Percentiles rank a stretch among this genome's conserved stretches.
phyloP scores from a whole-genome alignment of 177 flowering plant species.

The Tripterygium wilfordii region DNA sequence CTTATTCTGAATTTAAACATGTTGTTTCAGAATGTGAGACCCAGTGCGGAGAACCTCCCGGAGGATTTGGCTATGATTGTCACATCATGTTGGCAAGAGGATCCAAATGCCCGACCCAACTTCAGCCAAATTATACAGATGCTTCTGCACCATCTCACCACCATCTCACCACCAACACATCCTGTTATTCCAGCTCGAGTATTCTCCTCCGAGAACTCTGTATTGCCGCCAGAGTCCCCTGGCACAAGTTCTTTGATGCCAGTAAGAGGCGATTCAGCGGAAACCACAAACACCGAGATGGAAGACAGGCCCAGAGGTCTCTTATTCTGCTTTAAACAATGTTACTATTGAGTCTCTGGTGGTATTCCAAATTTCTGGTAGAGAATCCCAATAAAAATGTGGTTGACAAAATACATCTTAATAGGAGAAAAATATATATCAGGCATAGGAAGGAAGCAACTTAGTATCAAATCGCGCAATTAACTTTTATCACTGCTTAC shows the following conservation, averaged over 20 bases:
- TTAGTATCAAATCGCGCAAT: too few relatives aligned
- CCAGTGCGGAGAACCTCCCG: conserved; percentile 59
- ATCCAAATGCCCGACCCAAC: conserved; percentile 63
- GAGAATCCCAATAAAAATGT: conserved; percentile 6
- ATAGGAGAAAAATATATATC: background rate
- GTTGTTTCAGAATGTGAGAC: conserved; percentile 57
- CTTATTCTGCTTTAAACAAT: conserved; percentile 56
- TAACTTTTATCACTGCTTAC: too few relatives aligned
- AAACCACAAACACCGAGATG: conserved; percentile 19
- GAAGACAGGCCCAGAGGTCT: conserved; percentile 37
- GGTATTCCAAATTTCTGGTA: background rate
- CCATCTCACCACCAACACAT: conserved; percentile 22
- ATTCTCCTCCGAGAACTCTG: conserved; percentile 23
- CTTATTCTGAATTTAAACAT: too few relatives aligned
- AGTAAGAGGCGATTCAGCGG: conserved; percentile 31
- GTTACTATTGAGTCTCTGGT: conserved; percentile 29
- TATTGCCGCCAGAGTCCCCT: conserved; percentile 67
- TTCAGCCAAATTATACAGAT: conserved; percentile 55
- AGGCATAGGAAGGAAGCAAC: conserved; percentile 7
- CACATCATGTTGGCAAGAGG: conserved; percentile 69
- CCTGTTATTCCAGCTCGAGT: conserved; percentile 24
- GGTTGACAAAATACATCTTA: conserved; percentile 6
- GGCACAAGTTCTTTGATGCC: conserved; percentile 72
- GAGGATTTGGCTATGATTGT: conserved; percentile 50
- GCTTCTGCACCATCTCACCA: conserved; percentile 32